Evolutionary conservation across 768 basidiomycete genomes (phyloP).

Genomic region (Pleurotus djamor): DNA sequence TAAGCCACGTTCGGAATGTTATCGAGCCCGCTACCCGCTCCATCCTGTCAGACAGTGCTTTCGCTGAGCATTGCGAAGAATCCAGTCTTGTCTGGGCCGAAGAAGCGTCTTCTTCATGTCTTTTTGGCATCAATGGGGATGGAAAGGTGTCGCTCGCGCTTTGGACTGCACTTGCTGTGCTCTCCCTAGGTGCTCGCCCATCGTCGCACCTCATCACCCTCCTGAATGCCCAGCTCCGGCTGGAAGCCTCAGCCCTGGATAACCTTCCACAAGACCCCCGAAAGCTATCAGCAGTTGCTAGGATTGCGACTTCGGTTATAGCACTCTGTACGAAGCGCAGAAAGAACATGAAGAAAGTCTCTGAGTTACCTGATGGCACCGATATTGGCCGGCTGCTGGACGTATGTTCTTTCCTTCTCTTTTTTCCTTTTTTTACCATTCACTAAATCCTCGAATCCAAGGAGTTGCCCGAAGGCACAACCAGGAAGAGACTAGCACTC

Average conservation of each 20-base stretch:
- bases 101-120: not conserved
- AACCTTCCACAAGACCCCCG: not conserved
- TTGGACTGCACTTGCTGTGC: constrained; percentile 25
- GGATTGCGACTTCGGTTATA: not conserved
- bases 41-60: constrained; percentile 1
- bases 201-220: not conserved
- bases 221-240: not conserved
- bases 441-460: constrained; percentile 5
- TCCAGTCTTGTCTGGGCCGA: not conserved
- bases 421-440: constrained; percentile 2
- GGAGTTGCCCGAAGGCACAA: constrained; percentile 12
- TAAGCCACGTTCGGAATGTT: constrained; percentile 2
- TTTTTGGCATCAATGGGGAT: constrained; percentile 44
- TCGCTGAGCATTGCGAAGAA: not conserved
- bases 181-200: not conserved
- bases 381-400: constrained; percentile 36
- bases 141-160: constrained; percentile 31
- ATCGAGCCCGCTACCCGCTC: not conserved
- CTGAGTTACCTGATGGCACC: constrained; percentile 8
- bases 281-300: not conserved
- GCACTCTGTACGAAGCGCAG: constrained; percentile 29
- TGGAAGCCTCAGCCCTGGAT: not conserved
- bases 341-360: constrained; percentile 21
- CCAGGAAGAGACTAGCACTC: constrained; percentile 29
- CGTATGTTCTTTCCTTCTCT: constrained; percentile 18